These are phyloP conservation scores for Collybia mongolica DNA, from an alignment of 768 basidiomycete genomes.

Conservation along the genomic window DNA sequence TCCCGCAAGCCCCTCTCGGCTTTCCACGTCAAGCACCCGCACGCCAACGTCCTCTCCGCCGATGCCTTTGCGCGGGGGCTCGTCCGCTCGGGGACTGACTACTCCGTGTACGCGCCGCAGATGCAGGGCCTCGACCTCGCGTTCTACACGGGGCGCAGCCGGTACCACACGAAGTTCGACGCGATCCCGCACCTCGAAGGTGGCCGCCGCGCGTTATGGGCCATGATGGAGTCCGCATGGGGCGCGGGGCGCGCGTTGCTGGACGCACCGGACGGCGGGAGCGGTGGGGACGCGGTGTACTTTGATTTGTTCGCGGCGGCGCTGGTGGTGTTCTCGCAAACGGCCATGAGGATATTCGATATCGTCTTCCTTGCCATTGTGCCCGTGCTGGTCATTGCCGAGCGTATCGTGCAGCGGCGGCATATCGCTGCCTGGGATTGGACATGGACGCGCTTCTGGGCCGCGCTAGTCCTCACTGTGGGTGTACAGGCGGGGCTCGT, in stretches of 20 bases:
- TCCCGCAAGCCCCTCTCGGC: slow-evolving; percentile 54
- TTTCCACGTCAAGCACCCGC: slow-evolving; percentile 63
- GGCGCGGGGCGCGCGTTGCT: slow-evolving; percentile 56
- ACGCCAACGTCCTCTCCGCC: slow-evolving; percentile 66
- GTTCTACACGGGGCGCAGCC: slow-evolving; percentile 72
- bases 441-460: slow-evolving; percentile 62
- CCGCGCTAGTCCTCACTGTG: slow-evolving; percentile 45
- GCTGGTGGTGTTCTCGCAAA: slow-evolving; percentile 55
- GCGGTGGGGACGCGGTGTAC: slow-evolving; percentile 31
- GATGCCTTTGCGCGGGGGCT: slow-evolving; percentile 68
- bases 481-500: slow-evolving; percentile 49
- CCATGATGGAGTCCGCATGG: slow-evolving; percentile 69
- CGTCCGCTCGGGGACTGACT: slow-evolving; percentile 74
- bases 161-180: slow-evolving; percentile 78
- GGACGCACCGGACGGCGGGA: slow-evolving; percentile 22
- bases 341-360: slow-evolving; percentile 52
- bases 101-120: slow-evolving; percentile 50
- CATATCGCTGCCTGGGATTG: background rate
- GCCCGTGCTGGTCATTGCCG: slow-evolving; percentile 40
- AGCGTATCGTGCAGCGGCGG: no score
- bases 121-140: slow-evolving; percentile 78
- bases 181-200: slow-evolving; percentile 58
- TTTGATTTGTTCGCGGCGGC: slow-evolving; percentile 47
- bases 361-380: slow-evolving; percentile 62
- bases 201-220: slow-evolving; percentile 57